A percentile compares a stretch with the other conserved stretches of the same genome.
phyloP scores from a whole-genome alignment of 768 basidiomycete species.

The Leccinum rimulosum region DNA sequence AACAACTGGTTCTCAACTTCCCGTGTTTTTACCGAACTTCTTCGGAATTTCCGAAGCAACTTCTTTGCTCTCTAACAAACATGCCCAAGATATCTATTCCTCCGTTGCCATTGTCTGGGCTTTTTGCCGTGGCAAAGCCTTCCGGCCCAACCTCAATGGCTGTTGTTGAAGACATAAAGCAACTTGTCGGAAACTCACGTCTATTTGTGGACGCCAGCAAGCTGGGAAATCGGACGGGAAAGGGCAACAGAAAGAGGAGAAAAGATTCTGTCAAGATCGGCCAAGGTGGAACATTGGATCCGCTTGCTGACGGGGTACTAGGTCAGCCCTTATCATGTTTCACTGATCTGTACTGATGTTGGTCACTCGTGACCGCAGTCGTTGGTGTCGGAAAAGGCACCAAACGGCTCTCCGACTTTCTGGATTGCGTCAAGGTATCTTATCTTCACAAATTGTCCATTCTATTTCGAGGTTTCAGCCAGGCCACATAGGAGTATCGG shows the following conservation, averaged over 20 bases:
- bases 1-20: not conserved
- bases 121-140: constrained; percentile 90
- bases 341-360: not conserved
- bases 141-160: constrained; percentile 93
- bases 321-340: constrained; percentile 45
- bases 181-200: constrained; percentile 69
- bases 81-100: constrained; percentile 69
- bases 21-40: not conserved
- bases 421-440: constrained; percentile 84
- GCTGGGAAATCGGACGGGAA: constrained; percentile 49
- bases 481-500: constrained; percentile 70
- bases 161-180: constrained; percentile 80
- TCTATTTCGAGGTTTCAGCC: constrained; percentile 16
- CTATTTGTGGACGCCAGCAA: constrained; percentile 68
- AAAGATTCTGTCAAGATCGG: constrained; percentile 72
- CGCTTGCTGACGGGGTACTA: constrained; percentile 91
- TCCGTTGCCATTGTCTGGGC: constrained; percentile 64
- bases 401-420: constrained; percentile 77
- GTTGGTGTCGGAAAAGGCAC: constrained; percentile 89
- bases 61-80: not conserved
- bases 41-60: not conserved
- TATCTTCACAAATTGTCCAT: not conserved
- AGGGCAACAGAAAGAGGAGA: constrained; percentile 40
- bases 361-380: constrained; percentile 45
- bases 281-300: constrained; percentile 94